Percentiles rank a stretch among this genome's conserved stretches.
phyloP scores from a whole-genome alignment of 192 early-diverging fungal species.

The Glomus cerebriforme region DNA sequence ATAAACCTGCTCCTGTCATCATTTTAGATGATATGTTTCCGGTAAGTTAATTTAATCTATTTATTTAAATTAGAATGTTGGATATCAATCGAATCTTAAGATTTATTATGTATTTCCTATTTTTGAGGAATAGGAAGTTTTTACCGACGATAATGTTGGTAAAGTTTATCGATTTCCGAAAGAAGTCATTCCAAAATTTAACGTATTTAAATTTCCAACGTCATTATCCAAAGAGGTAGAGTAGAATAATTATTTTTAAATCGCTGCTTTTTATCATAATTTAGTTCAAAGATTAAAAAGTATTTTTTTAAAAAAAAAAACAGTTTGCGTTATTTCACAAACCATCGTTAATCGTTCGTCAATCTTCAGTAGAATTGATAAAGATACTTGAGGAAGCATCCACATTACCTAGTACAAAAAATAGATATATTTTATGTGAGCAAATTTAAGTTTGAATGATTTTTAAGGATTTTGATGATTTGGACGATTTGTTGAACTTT shows the following conservation, averaged over 20 bases:
- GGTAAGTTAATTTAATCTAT: neutral
- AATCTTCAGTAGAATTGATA: slow-evolving; percentile 43
- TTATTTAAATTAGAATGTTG: neutral
- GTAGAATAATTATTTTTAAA: neutral
- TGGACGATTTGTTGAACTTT: slow-evolving; percentile 3
- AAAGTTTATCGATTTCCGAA: slow-evolving; percentile 32
- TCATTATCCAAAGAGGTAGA: slow-evolving; percentile 29
- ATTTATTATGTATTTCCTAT: too few relatives aligned
- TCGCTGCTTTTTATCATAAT: neutral
- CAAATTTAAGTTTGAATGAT: neutral
- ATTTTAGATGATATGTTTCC: slow-evolving; percentile 34
- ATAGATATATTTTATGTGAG: slow-evolving; percentile 42
- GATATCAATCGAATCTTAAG: neutral
- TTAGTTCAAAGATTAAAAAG: too few relatives aligned
- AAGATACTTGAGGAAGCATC: slow-evolving; percentile 42
- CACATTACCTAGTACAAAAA: slow-evolving; percentile 36
- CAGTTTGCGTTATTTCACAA: slow-evolving; percentile 47
- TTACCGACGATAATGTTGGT: slow-evolving; percentile 28
- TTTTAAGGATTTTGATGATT: neutral
- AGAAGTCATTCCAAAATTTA: slow-evolving; percentile 30
- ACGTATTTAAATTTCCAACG: slow-evolving; percentile 34
- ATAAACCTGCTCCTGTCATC: slow-evolving; percentile 23
- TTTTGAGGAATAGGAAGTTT: slow-evolving; percentile 14
- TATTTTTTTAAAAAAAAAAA: neutral
- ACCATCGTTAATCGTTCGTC: slow-evolving; percentile 45